Base-by-base conservation (phyloP, 148 eudicot species). In the Camellia japonica region DNA sequence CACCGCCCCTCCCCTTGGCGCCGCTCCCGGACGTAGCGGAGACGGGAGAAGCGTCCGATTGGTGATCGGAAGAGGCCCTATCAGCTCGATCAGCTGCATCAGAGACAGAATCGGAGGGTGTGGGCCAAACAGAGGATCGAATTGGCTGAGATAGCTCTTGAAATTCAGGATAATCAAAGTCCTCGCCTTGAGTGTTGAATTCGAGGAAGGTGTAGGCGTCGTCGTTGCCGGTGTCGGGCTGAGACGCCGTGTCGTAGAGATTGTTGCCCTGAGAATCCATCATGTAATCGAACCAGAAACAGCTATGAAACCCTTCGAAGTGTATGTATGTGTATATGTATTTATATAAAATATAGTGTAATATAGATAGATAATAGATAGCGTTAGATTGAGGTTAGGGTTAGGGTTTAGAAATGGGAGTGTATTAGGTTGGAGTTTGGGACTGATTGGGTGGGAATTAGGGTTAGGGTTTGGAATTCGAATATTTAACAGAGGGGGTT, bases 201-300 rank as follows among this genome's bases (percentile, higher is more conserved):
- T 95, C 98, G 73, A 95, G 93, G 74, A 95, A 95, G 10, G 98
- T 93, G 90, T 95, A 95, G 3, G 97, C 94, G 77, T 93, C 98
- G 88, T 74, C 98, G 88, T 74, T 77, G 73, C 84, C 89, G 11
- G 97, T 89, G 80, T 95, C 98, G 51, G 98, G 98, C 85, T 93
- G 97, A 11, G 98, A 95, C 8, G 94, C 97, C 61, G 98, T 93
- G 15, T 93, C 98, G 90, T 87, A 95, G 56, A 93, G 92, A 61
- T 87, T 92, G 85, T 73, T 87, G 1, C 91, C 68, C 73, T 86
- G 92, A 15, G 97, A 87, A 88, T 95, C 97, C 98, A 95, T 95
- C 66, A 46, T 9, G 15, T 42, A 47, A 58, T 49, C 58, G 12
- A 46, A 71, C 46, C 44, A 30, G 61, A 11, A 58, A 58, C 61